Base-by-base conservation (phyloP, 371 early-diverging fungal genomes). In the Dinochytrium kinnereticum region DNA sequence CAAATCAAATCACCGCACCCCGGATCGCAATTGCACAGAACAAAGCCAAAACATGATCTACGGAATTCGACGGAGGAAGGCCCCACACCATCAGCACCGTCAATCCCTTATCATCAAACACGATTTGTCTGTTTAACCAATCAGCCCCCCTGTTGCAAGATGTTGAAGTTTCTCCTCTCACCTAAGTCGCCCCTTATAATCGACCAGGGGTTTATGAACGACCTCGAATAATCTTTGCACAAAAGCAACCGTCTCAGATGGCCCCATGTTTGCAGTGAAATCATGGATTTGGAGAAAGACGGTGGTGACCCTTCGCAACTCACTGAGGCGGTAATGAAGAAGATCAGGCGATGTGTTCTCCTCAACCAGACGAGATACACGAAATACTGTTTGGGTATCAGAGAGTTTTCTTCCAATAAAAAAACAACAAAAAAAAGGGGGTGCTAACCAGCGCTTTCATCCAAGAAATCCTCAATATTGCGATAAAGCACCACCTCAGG, bases 51-150 rank as follows among this genome's bases (percentile, higher is more conserved):
- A 49, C 40, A 24, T 66, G 36, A 40, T 66, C 66, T 44, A 37
- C 44, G 30, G 39, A 49, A 30, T 30, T 66, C 17, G 66, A 39
- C 5, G 66, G 40, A 15, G 64, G 66, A 3, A 66, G 26, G 26
- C 44, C 66, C 66, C 66, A 36, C 7, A 66, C 66, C 15, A 37
- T 10, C 37, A 66, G 17, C 36, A 66, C 26, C 28, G 66, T 66
- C 28, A 66, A 40, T 28, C 66, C 49, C 28, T 66, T 66, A 40
- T 66, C 66, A 49, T 66, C 66, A 17, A 40, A 40, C 40, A 66
- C 66, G 17, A 66, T 40, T 66, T 66, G 66, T 28, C 66, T 66
- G 44, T n/a, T 2, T n/a, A 39, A 66, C 28, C 15, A 24, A 64
- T 30, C 13, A 66, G 37, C 33, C 44, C 49, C 3, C 40, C 36